Conservation (phyloP, 768 basidiomycete genomes). For the Russula sp. region DNA sequence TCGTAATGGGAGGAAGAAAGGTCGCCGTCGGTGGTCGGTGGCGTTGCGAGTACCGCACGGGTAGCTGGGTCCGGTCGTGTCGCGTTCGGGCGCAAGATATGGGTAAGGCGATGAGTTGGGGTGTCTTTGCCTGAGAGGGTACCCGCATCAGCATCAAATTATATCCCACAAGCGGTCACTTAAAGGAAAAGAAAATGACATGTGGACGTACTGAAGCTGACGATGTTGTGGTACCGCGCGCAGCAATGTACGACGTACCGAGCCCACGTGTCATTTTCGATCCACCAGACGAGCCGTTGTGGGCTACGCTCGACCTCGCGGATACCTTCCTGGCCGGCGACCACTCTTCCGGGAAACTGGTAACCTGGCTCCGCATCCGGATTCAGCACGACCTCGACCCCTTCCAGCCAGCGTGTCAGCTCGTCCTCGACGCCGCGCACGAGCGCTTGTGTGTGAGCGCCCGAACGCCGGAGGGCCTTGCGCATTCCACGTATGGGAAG, state of each 20-base stretch:
- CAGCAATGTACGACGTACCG: slow-evolving; percentile 80
- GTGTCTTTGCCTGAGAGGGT: slow-evolving; percentile 43
- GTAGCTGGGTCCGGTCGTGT: slow-evolving; percentile 48
- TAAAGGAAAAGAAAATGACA: neutral
- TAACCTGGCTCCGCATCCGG: slow-evolving; percentile 33
- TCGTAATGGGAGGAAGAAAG: slow-evolving; percentile 45
- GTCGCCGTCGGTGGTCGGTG: slow-evolving; percentile 64
- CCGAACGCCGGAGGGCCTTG: slow-evolving; percentile 52
- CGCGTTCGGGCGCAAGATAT: slow-evolving; percentile 74
- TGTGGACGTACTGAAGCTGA: slow-evolving; percentile 65
- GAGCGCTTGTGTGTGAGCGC: slow-evolving; percentile 52
- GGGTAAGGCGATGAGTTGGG: slow-evolving; percentile 57
- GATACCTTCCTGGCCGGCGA: slow-evolving; percentile 49
- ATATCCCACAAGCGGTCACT: neutral
- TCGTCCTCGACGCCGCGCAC: slow-evolving; percentile 63
- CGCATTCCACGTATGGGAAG: slow-evolving; percentile 71
- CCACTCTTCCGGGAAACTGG: slow-evolving; percentile 35
- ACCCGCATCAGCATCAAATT: neutral
- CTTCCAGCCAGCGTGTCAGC: slow-evolving; percentile 53
- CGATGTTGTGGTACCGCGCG: slow-evolving; percentile 69
- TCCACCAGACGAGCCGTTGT: slow-evolving; percentile 65
- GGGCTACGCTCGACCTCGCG: slow-evolving; percentile 62
- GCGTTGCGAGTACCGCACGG: slow-evolving; percentile 49
- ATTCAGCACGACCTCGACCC: slow-evolving; percentile 47
- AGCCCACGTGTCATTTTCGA: slow-evolving; percentile 62